These are phyloP conservation scores for Aspergillus fumigatiaffinis DNA, from an alignment of 2,329 filamentous ascomycete genomes.

Conservation along the genomic window DNA sequence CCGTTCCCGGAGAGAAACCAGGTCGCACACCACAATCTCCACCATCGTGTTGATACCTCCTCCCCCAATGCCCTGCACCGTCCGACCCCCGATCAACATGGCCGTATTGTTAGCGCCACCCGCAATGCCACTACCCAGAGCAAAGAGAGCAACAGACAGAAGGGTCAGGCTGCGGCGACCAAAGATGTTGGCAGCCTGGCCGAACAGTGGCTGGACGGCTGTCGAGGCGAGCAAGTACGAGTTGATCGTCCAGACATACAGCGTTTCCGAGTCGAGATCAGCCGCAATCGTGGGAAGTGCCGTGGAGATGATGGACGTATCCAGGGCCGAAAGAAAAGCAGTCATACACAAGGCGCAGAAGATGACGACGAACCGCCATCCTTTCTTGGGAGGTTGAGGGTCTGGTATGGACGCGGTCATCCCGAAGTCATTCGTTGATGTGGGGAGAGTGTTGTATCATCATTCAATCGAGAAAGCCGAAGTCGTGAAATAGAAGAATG, in stretches of 20 bases:
- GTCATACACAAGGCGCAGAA: neutral
- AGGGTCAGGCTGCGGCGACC: conserved; percentile 46
- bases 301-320: conserved; percentile 39
- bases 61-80: conserved; percentile 52
- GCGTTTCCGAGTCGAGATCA: conserved; percentile 27
- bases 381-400: too few species aligned
- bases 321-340: conserved; percentile 26
- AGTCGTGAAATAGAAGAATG: too few species aligned
- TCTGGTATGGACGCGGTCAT: too few species aligned
- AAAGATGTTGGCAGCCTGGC: conserved; percentile 51
- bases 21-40: conserved; percentile 45
- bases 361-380: neutral
- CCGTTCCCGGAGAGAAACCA: conserved; percentile 40
- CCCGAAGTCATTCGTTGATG: too few species aligned
- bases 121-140: conserved; percentile 51
- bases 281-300: conserved; percentile 38
- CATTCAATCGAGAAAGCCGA: too few species aligned
- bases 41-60: conserved; percentile 43
- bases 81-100: conserved; percentile 54
- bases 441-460: too few species aligned
- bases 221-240: conserved; percentile 35
- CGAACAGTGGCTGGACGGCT: conserved; percentile 49
- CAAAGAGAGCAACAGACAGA: conserved; percentile 44
- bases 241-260: conserved; percentile 36
- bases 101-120: conserved; percentile 44